Base-by-base conservation (phyloP, 2,329 filamentous ascomycete species). In the Cercospora zeae-maydis region DNA sequence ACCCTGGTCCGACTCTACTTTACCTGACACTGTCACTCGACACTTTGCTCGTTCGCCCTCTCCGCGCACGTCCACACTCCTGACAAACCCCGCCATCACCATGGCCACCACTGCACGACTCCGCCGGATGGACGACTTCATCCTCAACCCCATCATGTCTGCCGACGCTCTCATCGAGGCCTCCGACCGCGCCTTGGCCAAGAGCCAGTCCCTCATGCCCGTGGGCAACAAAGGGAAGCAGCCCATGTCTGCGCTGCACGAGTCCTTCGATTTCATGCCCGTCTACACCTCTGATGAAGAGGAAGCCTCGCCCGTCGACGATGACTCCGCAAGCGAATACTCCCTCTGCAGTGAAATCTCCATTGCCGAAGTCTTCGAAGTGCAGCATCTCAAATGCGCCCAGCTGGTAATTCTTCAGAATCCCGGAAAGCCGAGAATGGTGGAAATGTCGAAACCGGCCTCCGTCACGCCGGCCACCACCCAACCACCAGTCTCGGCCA, bases 251-350 rank as follows among this genome's bases (percentile, higher is more conserved):
- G 57, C 64, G 36, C 42, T 19, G 14, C 42, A 16, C 49, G 57
- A 59, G 30, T 51, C 47, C 63, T 24, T 39, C 30, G 42, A 52
- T 19, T 64, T 60, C 59, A 68, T 58, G 63, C 64, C 63, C 36
- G 64, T 64, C 36, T 75, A 72, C 56, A 64, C 66, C 13, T 73
- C 72, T 6, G 72, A 73, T 14, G 73, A 75, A 65, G 73, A 75
- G 62, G 63, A 62, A 34, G 66, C 67, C n/a, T 74, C 72, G 5
- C 70, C 71, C 0, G 52, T 69, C 36, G 67, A 68, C 31, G 58
- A 62, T 31, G 65, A 68, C 37, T 68, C 70, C 24, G 62, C 64
- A 56, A 71, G 67, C 53, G 59, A 69, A 5, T 62, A 60, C 16
- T 72, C 70, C 14, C 58, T 63, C 3, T 45, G 61, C 47, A 63